These are phyloP conservation scores for Sherardia arvensis DNA, from an alignment of 257 asterid genomes.

Conservation along the genomic window DNA sequence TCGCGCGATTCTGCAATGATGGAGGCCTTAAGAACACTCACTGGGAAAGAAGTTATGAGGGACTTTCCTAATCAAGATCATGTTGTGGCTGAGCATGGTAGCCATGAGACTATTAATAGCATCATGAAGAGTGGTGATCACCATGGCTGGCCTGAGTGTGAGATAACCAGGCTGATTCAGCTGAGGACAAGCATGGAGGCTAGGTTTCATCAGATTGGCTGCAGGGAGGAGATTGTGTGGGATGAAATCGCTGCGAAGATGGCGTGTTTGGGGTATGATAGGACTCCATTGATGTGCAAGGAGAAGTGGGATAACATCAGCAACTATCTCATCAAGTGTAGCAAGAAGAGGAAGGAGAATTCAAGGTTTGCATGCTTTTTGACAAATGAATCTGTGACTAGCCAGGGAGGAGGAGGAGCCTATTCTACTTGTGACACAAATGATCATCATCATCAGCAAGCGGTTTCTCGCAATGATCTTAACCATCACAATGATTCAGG, in stretches of 20 bases:
- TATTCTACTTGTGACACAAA: conserved; percentile 19
- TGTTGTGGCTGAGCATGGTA: conserved; percentile 19
- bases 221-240: conserved; percentile 45
- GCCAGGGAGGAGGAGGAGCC: conserved; percentile 33
- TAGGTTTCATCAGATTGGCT: conserved; percentile 28
- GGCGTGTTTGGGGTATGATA: conserved; percentile 58
- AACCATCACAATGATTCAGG: conserved; percentile 15
- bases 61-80: neutral
- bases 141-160: conserved; percentile 49
- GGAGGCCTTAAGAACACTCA: conserved; percentile 48
- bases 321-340: conserved; percentile 40
- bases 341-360: conserved; percentile 50
- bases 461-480: neutral
- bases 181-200: conserved; percentile 45
- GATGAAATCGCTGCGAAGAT: conserved; percentile 57
- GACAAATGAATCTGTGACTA: conserved; percentile 22
- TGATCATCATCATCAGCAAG: conserved; percentile 31
- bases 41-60: conserved; percentile 25
- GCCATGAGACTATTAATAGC: conserved; percentile 24
- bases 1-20: conserved; percentile 60
- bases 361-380: conserved; percentile 28
- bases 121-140: conserved; percentile 12
- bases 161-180: conserved; percentile 41
- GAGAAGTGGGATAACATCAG: conserved; percentile 59
- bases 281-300: conserved; percentile 47